Evolutionary conservation across 2,329 filamentous ascomycete genomes (phyloP).

Genomic region (Alternaria alternata): DNA sequence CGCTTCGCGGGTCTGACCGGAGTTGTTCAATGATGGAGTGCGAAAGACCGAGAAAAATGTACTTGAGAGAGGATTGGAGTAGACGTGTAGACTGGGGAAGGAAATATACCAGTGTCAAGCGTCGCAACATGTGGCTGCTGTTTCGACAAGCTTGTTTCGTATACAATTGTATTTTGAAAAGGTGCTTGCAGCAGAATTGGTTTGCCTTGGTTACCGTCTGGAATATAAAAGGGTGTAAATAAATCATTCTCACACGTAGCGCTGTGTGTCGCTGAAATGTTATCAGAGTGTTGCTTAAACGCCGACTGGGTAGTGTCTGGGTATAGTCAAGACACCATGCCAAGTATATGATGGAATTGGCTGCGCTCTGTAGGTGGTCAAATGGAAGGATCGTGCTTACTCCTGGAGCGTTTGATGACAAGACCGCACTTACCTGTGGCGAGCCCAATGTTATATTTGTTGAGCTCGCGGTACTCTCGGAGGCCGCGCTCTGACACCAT

Average conservation of each 20-base stretch:
- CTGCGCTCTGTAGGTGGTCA: background rate
- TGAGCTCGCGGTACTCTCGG: conserved; percentile 1
- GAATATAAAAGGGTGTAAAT: background rate
- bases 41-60: background rate
- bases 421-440: background rate
- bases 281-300: background rate
- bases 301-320: background rate
- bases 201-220: background rate
- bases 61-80: background rate
- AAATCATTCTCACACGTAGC: background rate
- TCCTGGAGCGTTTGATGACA: background rate
- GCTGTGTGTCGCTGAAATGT: background rate
- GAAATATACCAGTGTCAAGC: background rate
- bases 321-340: background rate
- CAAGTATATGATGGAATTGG: background rate
- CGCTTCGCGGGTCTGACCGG: background rate
- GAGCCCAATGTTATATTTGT: conserved; percentile 3
- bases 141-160: background rate
- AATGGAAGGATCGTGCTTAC: background rate
- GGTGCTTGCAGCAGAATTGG: background rate
- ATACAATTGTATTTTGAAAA: background rate
- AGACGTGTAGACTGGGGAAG: background rate
- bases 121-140: background rate
- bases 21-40: background rate
- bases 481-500: background rate